phyloP scores from a whole-genome alignment of 1,284 basidiomycete species.

The Spongispora temasekensis region DNA sequence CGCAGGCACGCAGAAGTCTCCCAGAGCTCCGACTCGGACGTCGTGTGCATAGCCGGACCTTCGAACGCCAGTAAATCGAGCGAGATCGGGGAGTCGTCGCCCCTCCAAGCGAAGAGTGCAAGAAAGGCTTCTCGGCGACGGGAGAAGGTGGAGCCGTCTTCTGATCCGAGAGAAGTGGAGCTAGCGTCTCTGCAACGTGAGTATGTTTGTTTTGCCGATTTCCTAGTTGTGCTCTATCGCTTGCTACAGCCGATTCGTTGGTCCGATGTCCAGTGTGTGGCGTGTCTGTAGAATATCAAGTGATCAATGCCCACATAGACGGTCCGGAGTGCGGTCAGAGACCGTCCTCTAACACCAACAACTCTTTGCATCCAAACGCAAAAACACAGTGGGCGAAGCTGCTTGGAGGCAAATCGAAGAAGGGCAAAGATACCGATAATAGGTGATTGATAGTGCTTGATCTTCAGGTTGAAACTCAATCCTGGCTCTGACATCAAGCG shows the following conservation, averaged over 20 bases:
- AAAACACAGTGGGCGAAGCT: constrained; percentile 52
- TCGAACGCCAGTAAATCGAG: constrained; percentile 30
- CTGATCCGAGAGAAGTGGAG: constrained; percentile 32
- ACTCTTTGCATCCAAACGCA: constrained; percentile 27
- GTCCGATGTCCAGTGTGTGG: constrained; percentile 62
- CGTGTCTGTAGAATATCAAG: constrained; percentile 41
- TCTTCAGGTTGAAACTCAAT: constrained; percentile 14
- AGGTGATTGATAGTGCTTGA: constrained; percentile 22
- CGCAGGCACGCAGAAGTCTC: constrained; percentile 25
- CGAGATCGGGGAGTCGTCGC: constrained; percentile 27
- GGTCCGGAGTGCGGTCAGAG: constrained; percentile 47
- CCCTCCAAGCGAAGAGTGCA: constrained; percentile 21
- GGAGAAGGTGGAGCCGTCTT: constrained; percentile 19
- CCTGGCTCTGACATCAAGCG: constrained; percentile 22
- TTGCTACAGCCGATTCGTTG: constrained; percentile 33
- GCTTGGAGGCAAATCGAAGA: constrained; percentile 39
- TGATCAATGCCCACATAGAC: constrained; percentile 62
- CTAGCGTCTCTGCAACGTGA: constrained; percentile 19
- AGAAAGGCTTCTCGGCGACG: constrained; percentile 19
- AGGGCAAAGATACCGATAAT: constrained; percentile 49
- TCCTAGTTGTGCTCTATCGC: background rate
- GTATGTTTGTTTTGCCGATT: constrained; percentile 1
- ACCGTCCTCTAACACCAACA: constrained; percentile 23
- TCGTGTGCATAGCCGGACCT: constrained; percentile 28
- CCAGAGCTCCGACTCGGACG: constrained; percentile 22